Base-by-base conservation (phyloP, 73 alveolate species). In the Paramecium caudatum region DNA sequence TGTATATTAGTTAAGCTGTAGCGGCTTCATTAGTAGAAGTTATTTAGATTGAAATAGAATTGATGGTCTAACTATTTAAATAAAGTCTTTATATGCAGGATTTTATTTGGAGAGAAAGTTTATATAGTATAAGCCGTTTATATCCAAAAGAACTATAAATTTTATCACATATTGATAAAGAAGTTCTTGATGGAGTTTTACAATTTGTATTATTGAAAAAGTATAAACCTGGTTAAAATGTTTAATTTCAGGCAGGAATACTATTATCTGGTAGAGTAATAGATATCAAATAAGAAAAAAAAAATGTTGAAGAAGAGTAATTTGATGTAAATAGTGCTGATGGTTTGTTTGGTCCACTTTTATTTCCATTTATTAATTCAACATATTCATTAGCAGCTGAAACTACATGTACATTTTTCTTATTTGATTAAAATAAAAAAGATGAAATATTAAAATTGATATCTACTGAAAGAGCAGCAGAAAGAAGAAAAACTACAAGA, bases 1-100 rank as follows among this genome's bases (percentile, higher is more conserved):
- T 74, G 8, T 74, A 74, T 16, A 39, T 74, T 4, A 34, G 69
- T 3, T 74, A 39, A 74, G 47, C 15, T 7, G 33, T 19, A 12
- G 88, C 88, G 43, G 69, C 43, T 36, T 37, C 88, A 16, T 41
- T 74, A 25, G 88, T 74, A 41, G 88, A 74, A 21, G 88, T 45
- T 0, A 45, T 74, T 15, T 17, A 37, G 9, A 39, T 74, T n/a
- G 88, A 74, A 9, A 45, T 74, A 16, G 88, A 74, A 15, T 21
- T 45, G 23, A 41, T 74, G 62, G 65, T 43, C 16, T 37, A 45
- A 34, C 47, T 74, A 2, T 74, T 21, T 74, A 74, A 74, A 45
- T 4, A 39, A 17, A 74, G 88, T 74, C 43, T 43, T 4, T 43
- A 74, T 21, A 74, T 74, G 62, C 88, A 74, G 43, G 39, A 74